These are phyloP conservation scores for Hansenula lynferdii DNA, from an alignment of 1,139 yeast species.

Conservation along the genomic window DNA sequence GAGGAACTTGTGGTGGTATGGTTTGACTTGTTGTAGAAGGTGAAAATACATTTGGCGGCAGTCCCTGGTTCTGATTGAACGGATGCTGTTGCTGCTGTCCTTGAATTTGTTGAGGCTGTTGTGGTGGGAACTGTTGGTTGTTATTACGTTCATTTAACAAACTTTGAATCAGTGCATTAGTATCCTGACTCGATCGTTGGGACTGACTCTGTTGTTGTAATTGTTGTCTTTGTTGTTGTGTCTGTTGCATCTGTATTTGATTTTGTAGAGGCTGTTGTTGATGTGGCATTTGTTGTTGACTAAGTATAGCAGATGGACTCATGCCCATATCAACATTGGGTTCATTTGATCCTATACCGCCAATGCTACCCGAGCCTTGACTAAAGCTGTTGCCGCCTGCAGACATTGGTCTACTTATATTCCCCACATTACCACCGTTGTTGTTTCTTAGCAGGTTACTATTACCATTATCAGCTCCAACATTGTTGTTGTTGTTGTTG, in stretches of 20 bases:
- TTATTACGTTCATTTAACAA: constrained; percentile 2
- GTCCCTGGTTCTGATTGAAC: constrained; percentile 2
- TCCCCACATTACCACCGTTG: neutral
- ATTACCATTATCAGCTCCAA: neutral
- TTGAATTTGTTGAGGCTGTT: constrained; percentile 11
- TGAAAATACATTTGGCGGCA: constrained; percentile 5
- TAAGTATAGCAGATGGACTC: constrained; percentile 11
- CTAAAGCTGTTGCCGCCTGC: too few species aligned
- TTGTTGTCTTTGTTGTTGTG: constrained; percentile 7
- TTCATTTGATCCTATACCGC: constrained; percentile 2
- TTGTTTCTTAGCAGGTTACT: constrained; percentile 2
- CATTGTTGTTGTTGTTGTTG: constrained; percentile 4
- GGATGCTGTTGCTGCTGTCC: too few species aligned
- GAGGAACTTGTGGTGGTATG: constrained; percentile 13
- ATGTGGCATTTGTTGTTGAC: constrained; percentile 1
- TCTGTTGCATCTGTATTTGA: constrained; percentile 2
- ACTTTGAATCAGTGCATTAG: constrained; percentile 5
- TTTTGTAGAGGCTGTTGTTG: too few species aligned
- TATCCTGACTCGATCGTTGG: constrained; percentile 3
- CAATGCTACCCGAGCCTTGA: neutral
- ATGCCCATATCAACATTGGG: constrained; percentile 5
- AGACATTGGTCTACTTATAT: neutral
- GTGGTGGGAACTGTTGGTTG: constrained; percentile 8
- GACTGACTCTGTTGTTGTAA: constrained; percentile 1
- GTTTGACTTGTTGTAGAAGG: constrained; percentile 11